Conservation (phyloP, 106 monocot species). For the Dendrobium chrysotoxum region DNA sequence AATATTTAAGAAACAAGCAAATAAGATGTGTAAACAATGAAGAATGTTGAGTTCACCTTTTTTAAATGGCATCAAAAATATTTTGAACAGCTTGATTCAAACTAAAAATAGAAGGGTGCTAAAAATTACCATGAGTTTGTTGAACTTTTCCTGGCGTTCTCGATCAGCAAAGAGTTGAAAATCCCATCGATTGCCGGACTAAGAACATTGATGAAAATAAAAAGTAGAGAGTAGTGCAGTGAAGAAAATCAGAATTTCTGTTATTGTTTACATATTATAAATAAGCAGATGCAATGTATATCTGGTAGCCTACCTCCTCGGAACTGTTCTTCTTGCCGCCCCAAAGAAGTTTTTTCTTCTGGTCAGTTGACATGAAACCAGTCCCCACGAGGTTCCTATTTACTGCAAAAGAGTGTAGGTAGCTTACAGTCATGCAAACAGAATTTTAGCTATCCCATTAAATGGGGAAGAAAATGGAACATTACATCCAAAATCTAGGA, state of each 20-base stretch:
- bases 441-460: no score
- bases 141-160: slow-evolving; percentile 96
- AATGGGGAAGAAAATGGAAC: no score
- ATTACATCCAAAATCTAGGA: no score
- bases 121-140: slow-evolving; percentile 94
- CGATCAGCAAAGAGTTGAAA: slow-evolving; percentile 61
- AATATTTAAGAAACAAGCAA: not conserved
- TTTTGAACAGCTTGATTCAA: not conserved
- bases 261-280: not conserved
- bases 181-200: slow-evolving; percentile 71
- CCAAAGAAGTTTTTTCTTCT: slow-evolving; percentile 96
- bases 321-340: slow-evolving; percentile 84
- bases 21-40: not conserved
- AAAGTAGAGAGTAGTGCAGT: not conserved
- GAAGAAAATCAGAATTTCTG: not conserved
- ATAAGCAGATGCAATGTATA: not conserved
- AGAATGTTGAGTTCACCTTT: not conserved
- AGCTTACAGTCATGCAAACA: not conserved
- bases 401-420: slow-evolving; percentile 31
- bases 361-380: slow-evolving; percentile 70
- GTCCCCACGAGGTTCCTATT: slow-evolving; percentile 72
- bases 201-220: not conserved
- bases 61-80: no score
- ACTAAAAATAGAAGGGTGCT: not conserved
- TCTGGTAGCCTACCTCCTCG: slow-evolving; percentile 45